Conservation (phyloP, 2,329 filamentous ascomycete genomes). For the Alternaria infectoria region DNA sequence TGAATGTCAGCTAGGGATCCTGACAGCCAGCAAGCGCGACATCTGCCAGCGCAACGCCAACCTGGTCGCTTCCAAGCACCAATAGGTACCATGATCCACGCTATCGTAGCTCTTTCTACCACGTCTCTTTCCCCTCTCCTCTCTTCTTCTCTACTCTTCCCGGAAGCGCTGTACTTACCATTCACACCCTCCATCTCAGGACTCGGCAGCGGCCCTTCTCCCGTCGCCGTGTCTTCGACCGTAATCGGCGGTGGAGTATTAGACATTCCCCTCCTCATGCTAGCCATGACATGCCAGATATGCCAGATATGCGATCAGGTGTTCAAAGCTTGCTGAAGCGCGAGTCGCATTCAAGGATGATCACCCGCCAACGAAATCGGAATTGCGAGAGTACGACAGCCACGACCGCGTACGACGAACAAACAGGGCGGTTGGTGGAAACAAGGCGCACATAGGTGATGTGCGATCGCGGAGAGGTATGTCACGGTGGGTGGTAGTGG, state of each 20-base stretch:
- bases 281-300: constrained; percentile 12
- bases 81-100: neutral
- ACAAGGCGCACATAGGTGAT: neutral
- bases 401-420: neutral
- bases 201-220: constrained; percentile 27
- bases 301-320: no score
- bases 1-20: constrained; percentile 2
- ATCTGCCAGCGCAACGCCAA: neutral
- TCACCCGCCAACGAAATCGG: neutral
- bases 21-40: neutral
- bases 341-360: constrained; percentile 8
- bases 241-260: constrained; percentile 41
- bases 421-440: neutral
- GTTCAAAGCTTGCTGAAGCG: no score
- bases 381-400: neutral
- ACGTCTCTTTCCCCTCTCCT: no score
- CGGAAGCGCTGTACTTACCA: constrained; percentile 12
- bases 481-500: neutral
- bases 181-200: constrained; percentile 23
- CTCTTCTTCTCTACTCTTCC: neutral
- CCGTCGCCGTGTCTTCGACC: constrained; percentile 42
- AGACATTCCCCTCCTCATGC: constrained; percentile 13
- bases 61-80: neutral
- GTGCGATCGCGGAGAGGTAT: neutral
- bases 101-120: neutral